A percentile compares a stretch with the other conserved stretches of the same genome.
phyloP scores from a whole-genome alignment of 2,329 filamentous ascomycete genomes.

The Fusarium anthophilum region DNA sequence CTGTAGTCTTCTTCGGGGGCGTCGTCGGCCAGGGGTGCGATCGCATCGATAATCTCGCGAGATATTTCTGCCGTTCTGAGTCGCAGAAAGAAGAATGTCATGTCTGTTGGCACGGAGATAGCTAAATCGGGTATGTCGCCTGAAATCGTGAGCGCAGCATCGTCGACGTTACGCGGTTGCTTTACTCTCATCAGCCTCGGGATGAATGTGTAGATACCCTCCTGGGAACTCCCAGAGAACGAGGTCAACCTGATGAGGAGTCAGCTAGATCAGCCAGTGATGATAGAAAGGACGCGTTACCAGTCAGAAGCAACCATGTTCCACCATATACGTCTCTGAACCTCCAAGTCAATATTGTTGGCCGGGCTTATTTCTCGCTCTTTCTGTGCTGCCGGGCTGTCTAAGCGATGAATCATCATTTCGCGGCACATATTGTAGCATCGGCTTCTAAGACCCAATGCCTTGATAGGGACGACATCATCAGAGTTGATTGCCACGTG shows the following conservation, averaged over 20 bases:
- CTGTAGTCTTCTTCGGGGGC: neutral
- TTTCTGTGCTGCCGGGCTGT: neutral
- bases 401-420: neutral
- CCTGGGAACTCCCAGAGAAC: neutral
- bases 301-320: slow-evolving; percentile 6
- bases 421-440: slow-evolving; percentile 1
- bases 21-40: neutral
- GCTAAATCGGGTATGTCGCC: neutral
- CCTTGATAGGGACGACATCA: neutral
- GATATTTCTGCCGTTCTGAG: neutral
- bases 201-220: neutral
- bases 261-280: neutral
- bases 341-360: neutral
- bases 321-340: slow-evolving; percentile 9
- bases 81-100: neutral
- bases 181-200: neutral
- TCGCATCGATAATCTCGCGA: neutral
- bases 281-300: neutral
- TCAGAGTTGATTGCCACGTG: slow-evolving; percentile 3
- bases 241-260: neutral
- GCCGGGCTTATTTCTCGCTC: neutral
- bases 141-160: neutral
- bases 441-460: neutral
- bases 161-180: neutral
- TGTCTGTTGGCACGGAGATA: neutral